Conservation (phyloP, 768 basidiomycete species). For the Phanerochaete sordida region DNA sequence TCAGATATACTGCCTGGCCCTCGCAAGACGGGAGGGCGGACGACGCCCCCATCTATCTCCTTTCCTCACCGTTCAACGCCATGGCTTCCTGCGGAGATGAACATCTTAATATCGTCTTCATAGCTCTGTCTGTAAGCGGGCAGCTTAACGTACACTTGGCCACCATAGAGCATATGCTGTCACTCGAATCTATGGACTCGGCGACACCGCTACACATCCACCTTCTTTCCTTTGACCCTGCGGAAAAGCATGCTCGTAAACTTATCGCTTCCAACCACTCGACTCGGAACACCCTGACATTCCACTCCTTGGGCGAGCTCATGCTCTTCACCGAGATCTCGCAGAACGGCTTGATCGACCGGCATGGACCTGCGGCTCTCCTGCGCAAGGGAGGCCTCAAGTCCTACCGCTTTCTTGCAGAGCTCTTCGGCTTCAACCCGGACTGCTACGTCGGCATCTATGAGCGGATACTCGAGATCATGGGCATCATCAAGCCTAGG, state of each 20-base stretch:
- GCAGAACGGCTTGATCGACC: slow-evolving; percentile 9
- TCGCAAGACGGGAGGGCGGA: neutral
- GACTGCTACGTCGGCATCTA: slow-evolving; percentile 8
- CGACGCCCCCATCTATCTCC: neutral
- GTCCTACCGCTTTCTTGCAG: slow-evolving; percentile 11
- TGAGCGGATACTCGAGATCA: slow-evolving; percentile 6
- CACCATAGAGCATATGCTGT: slow-evolving; percentile 12
- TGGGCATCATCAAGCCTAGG: slow-evolving; percentile 4
- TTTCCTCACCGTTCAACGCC: neutral
- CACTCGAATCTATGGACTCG: neutral
- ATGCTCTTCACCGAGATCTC: slow-evolving; percentile 12
- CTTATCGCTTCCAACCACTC: neutral
- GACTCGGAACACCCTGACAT: slow-evolving; percentile 4
- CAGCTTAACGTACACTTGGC: slow-evolving; percentile 15
- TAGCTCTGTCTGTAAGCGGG: slow-evolving; percentile 14
- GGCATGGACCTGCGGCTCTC: slow-evolving; percentile 9
- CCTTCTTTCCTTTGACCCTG: slow-evolving; percentile 14
- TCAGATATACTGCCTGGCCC: neutral
- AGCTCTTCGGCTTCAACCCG: slow-evolving; percentile 14
- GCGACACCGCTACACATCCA: slow-evolving; percentile 10
- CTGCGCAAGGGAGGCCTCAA: slow-evolving; percentile 5
- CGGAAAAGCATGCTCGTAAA: slow-evolving; percentile 3
- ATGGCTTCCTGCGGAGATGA: neutral
- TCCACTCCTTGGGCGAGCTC: slow-evolving; percentile 12
- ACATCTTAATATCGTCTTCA: slow-evolving; percentile 12